Evolutionary conservation across 345 rosid species (phyloP).

Genomic region (Draba incana): DNA sequence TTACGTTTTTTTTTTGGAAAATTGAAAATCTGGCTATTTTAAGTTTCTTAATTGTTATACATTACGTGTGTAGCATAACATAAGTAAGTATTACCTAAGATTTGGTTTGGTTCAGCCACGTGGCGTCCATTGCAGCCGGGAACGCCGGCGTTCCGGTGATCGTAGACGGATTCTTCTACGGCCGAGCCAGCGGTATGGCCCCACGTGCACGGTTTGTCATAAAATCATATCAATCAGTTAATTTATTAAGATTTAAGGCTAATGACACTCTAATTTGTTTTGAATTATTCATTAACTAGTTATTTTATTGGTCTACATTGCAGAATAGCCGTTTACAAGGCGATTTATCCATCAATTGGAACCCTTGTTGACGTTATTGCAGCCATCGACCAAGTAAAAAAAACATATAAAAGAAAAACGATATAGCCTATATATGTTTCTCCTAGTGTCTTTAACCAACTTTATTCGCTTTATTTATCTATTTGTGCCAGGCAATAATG

Average conservation of each 20-base stretch:
- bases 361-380: conserved; percentile 82
- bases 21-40: too few relatives aligned
- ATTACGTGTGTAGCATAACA: neutral
- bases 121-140: conserved; percentile 85
- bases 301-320: neutral
- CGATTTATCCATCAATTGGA: conserved; percentile 75
- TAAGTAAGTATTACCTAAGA: too few relatives aligned
- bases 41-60: neutral
- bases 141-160: conserved; percentile 75
- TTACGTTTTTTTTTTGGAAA: neutral
- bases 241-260: neutral
- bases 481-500: conserved; percentile 50
- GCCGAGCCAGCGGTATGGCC: conserved; percentile 83
- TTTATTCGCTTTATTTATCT: neutral
- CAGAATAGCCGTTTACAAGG: conserved; percentile 88
- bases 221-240: neutral
- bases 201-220: conserved; percentile 73
- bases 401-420: neutral
- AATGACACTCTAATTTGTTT: neutral
- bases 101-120: conserved; percentile 59
- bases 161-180: conserved; percentile 68
- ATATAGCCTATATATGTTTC: neutral
- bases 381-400: conserved; percentile 79
- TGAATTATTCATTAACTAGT: neutral
- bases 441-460: neutral